Evolutionary conservation across 768 basidiomycete genomes (phyloP).

Genomic region (Boletus pseudopeckii): DNA sequence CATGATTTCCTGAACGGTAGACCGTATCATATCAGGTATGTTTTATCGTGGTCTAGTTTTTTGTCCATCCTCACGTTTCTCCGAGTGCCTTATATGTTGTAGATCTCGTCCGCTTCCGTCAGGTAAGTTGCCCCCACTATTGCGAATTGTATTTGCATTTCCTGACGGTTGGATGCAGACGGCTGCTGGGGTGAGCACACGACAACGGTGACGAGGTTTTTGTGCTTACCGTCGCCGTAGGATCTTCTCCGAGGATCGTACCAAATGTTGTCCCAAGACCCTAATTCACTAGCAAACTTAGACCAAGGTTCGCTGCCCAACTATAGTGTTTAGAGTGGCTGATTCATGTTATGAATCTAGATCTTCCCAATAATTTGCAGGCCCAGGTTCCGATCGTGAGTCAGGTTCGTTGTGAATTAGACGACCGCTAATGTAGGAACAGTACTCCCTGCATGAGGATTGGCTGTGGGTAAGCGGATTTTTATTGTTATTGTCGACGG

Average conservation of each 20-base stretch:
- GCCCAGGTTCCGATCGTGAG: slow-evolving; percentile 88
- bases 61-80: slow-evolving; percentile 8
- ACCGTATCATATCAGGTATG: slow-evolving; percentile 94
- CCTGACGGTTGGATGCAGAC: slow-evolving; percentile 31
- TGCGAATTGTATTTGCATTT: not conserved
- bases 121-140: slow-evolving; percentile 42
- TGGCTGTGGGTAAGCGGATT: slow-evolving; percentile 85
- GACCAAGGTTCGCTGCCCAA: slow-evolving; percentile 67
- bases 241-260: slow-evolving; percentile 90
- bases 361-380: slow-evolving; percentile 95
- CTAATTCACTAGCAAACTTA: slow-evolving; percentile 88
- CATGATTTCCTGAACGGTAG: slow-evolving; percentile 76
- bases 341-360: slow-evolving; percentile 36
- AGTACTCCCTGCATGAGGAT: slow-evolving; percentile 87
- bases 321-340: not conserved
- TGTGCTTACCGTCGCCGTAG: slow-evolving; percentile 33
- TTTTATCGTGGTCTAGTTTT: not conserved
- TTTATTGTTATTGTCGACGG: not conserved
- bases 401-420: slow-evolving; percentile 6
- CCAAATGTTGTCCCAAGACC: slow-evolving; percentile 91
- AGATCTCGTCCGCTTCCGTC: slow-evolving; percentile 92
- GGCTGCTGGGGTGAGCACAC: slow-evolving; percentile 51
- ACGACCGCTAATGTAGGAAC: slow-evolving; percentile 1
- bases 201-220: not conserved
- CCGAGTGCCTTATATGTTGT: slow-evolving; percentile 90